A percentile compares a stretch with the other conserved stretches of the same genome.
Conservation (phyloP, 257 asterid genomes). For the Petunia axillaris region DNA sequence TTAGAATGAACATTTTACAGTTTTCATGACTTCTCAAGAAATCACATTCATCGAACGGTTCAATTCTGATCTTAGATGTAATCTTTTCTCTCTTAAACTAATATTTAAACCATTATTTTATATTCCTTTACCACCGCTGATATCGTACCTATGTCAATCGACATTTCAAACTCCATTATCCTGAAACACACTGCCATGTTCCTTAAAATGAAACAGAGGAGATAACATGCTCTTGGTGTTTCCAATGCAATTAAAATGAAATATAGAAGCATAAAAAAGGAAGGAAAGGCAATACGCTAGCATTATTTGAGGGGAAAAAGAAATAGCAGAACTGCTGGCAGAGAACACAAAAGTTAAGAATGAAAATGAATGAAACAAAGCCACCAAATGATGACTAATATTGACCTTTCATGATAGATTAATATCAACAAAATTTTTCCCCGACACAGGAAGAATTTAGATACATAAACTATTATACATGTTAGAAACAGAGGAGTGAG, state of each 20-base stretch:
- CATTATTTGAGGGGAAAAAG: background rate
- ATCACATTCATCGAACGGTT: background rate
- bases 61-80: background rate
- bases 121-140: background rate
- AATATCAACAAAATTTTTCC: background rate
- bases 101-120: too few relatives aligned
- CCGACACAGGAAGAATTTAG: background rate
- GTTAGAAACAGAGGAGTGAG: conserved; percentile 7
- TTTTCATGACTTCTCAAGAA: background rate
- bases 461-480: conserved; percentile 29
- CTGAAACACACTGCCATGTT: too few relatives aligned
- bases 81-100: background rate
- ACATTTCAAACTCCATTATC: too few relatives aligned
- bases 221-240: background rate
- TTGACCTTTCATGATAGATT: conserved; percentile 15
- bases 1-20: background rate
- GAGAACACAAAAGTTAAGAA: conserved; percentile 1
- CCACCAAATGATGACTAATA: background rate
- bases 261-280: background rate
- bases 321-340: conserved; percentile 11
- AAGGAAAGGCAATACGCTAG: background rate
- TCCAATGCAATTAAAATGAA: background rate
- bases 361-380: background rate
- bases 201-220: background rate
- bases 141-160: too few relatives aligned